These are phyloP conservation scores for Rubus idaeus DNA, from an alignment of 306 rosid species.

Conservation along the genomic window DNA sequence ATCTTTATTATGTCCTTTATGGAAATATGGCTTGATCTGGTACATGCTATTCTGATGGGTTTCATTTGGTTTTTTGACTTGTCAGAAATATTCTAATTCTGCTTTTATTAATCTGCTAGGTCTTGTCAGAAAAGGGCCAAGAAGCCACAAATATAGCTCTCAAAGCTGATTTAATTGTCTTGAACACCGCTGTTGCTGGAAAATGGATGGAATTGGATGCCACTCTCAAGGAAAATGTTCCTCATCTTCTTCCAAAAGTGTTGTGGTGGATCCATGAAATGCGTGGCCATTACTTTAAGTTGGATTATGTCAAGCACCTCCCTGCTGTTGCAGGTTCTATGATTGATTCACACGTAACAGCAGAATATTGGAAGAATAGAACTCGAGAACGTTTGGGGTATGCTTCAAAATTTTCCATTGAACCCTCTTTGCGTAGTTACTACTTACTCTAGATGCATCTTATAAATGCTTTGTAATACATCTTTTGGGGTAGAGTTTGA, in stretches of 20 bases:
- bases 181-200: conserved; percentile 96
- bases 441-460: background rate
- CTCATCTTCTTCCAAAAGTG: conserved; percentile 82
- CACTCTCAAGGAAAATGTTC: conserved; percentile 71
- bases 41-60: background rate
- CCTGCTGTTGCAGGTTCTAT: conserved; percentile 95
- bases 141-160: conserved; percentile 69
- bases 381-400: conserved; percentile 82
- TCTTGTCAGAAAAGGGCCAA: conserved; percentile 70
- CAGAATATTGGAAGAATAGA: conserved; percentile 89
- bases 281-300: conserved; percentile 95
- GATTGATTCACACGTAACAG: conserved; percentile 94
- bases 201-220: conserved; percentile 79
- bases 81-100: background rate
- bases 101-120: conserved; percentile 36
- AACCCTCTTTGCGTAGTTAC: background rate
- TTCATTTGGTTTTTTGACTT: background rate
- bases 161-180: conserved; percentile 80
- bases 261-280: conserved; percentile 99
- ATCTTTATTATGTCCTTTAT: background rate
- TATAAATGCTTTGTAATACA: background rate
- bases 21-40: background rate
- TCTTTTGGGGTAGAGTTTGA: background rate
- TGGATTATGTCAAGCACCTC: conserved; percentile 96
- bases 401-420: conserved; percentile 8